phyloP scores from a whole-genome alignment of 495 filamentous ascomycete species.

The Aspergillus campestris region DNA sequence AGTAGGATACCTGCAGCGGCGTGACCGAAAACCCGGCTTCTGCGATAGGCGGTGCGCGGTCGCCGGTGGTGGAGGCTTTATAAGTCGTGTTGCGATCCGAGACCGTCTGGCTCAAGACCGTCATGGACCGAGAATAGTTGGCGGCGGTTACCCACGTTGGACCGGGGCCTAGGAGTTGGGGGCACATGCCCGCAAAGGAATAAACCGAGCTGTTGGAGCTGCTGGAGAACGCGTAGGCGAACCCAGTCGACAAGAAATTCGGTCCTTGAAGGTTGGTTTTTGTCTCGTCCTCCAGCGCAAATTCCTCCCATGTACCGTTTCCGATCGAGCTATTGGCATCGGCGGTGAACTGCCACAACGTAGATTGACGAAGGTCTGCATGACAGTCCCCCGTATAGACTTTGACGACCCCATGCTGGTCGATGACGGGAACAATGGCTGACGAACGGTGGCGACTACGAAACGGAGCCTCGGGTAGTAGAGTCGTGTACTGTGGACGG shows the following conservation, averaged over 20 bases:
- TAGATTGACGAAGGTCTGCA: constrained; percentile 25
- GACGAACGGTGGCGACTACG: constrained; percentile 29
- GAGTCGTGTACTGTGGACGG: constrained; percentile 43
- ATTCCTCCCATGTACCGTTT: constrained; percentile 50
- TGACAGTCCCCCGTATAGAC: constrained; percentile 64
- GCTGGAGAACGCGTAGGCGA: constrained; percentile 58
- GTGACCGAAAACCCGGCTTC: constrained; percentile 87
- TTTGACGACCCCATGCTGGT: constrained; percentile 55
- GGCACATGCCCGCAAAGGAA: constrained; percentile 86
- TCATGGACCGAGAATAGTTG: constrained; percentile 70
- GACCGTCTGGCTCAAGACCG: constrained; percentile 36
- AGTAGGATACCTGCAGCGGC: constrained; percentile 54
- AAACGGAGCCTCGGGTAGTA: constrained; percentile 62
- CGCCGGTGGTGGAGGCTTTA: constrained; percentile 30
- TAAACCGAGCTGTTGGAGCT: constrained; percentile 48
- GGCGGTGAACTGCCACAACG: constrained; percentile 48
- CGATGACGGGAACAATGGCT: constrained; percentile 56
- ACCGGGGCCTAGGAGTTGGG: constrained; percentile 35
- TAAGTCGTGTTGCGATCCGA: constrained; percentile 21
- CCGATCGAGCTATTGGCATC: constrained; percentile 26
- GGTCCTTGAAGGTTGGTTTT: constrained; percentile 37
- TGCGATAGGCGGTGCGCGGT: constrained; percentile 55
- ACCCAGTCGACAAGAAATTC: constrained; percentile 56
- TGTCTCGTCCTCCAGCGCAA: constrained; percentile 18
- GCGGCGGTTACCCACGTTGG: constrained; percentile 52